Percentiles rank a stretch among this genome's conserved stretches.
These are phyloP conservation scores for Aspergillus tamarii DNA, from an alignment of 2,329 filamentous ascomycete species.

Conservation along the genomic window DNA sequence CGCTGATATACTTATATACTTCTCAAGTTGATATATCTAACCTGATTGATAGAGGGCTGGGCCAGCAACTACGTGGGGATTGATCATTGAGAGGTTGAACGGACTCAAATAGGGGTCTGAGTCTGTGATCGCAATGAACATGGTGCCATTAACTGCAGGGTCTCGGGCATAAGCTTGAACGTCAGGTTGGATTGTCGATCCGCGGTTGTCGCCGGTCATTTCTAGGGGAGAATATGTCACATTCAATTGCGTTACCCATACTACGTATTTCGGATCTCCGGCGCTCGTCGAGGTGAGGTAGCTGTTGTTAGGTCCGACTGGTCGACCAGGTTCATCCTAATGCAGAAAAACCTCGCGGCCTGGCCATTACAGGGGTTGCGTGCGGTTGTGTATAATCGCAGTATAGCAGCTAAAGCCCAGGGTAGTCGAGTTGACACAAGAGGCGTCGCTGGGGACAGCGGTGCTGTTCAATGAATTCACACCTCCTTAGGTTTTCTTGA, in stretches of 20 bases:
- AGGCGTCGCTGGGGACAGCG: too few relatives aligned
- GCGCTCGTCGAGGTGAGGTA: conserved; percentile 70
- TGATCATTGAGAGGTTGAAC: conserved; percentile 74
- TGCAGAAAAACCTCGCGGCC: conserved; percentile 69
- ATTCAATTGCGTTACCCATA: conserved; percentile 78
- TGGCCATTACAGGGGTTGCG: conserved; percentile 71
- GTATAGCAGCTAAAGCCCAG: conserved; percentile 38
- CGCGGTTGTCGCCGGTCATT: conserved; percentile 55
- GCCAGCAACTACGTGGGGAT: conserved; percentile 73
- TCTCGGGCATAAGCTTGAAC: conserved; percentile 68
- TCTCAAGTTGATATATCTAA: conserved; percentile 45
- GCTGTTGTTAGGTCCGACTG: conserved; percentile 78
- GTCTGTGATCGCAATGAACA: conserved; percentile 79
- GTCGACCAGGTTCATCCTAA: conserved; percentile 72
- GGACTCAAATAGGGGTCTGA: conserved; percentile 66
- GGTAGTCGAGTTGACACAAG: too few relatives aligned
- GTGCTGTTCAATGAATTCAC: conserved; percentile 42
- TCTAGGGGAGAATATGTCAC: conserved; percentile 68
- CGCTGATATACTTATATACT: not conserved
- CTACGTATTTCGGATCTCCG: conserved; percentile 65
- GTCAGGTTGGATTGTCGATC: conserved; percentile 74
- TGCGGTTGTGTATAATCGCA: conserved; percentile 69
- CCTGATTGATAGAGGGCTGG: conserved; percentile 78
- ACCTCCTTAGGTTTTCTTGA: conserved; percentile 61
- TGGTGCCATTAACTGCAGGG: conserved; percentile 73